Conservation (phyloP, 441 rosid species). For the Corymbia citriodora region DNA sequence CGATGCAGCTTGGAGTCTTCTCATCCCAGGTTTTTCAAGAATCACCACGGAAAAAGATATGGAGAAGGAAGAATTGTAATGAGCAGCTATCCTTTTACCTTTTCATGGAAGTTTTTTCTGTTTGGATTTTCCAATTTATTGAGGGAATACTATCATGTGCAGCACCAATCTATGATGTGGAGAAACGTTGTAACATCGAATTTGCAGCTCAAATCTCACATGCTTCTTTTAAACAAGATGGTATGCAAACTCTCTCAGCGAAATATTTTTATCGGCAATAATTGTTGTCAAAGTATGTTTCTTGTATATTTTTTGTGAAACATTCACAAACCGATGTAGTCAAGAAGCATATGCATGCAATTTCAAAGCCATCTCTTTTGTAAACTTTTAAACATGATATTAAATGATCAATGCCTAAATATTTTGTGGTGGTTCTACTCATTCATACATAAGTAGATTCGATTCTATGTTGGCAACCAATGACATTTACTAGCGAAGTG, state of each 20-base stretch:
- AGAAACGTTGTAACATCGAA: slow-evolving; percentile 95
- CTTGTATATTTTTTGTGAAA: background rate
- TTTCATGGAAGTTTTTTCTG: background rate
- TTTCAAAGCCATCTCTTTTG: background rate
- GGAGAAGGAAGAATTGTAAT: slow-evolving; percentile 79
- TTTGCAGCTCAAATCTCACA: slow-evolving; percentile 85
- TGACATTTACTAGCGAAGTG: background rate
- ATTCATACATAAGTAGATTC: background rate
- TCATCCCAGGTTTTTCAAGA: slow-evolving; percentile 96
- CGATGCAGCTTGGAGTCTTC: slow-evolving; percentile 90
- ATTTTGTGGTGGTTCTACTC: background rate
- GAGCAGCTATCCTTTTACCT: background rate
- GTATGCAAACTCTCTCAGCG: slow-evolving; percentile 28
- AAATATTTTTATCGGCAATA: background rate
- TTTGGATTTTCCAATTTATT: background rate
- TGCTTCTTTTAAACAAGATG: slow-evolving; percentile 40
- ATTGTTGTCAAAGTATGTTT: background rate
- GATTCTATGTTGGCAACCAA: background rate
- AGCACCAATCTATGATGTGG: slow-evolving; percentile 93
- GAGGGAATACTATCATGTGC: slow-evolving; percentile 15
- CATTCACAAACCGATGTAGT: background rate
- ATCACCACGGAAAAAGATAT: slow-evolving; percentile 68
- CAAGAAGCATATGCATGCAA: background rate
- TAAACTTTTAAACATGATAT: background rate
- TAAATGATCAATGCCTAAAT: background rate